These are phyloP conservation scores for Prunus yedoensis DNA, from an alignment of 331 rosid genomes.

Conservation along the genomic window DNA sequence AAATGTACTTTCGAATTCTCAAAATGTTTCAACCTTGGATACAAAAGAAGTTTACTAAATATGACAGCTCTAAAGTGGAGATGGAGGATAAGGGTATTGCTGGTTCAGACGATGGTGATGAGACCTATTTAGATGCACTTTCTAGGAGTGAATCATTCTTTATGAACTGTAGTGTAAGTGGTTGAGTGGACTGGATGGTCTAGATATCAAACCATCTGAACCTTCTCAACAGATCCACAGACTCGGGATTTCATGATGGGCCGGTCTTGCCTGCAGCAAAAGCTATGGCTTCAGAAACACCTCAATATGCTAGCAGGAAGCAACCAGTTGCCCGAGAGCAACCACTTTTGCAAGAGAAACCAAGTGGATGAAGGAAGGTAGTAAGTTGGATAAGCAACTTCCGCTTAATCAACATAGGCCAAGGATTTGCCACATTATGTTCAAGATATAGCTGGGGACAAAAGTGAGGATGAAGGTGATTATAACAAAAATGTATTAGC, in stretches of 20 bases:
- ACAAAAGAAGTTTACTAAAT: slow-evolving; percentile 18
- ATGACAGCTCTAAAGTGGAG: slow-evolving; percentile 33
- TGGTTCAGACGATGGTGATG: slow-evolving; percentile 60
- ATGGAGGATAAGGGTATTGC: slow-evolving; percentile 33
- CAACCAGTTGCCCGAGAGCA: slow-evolving; percentile 36
- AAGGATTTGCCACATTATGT: slow-evolving; percentile 31
- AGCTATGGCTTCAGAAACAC: slow-evolving; percentile 68
- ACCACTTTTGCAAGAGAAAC: slow-evolving; percentile 31
- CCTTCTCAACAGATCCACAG: slow-evolving; percentile 51
- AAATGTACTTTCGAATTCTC: slow-evolving; percentile 28
- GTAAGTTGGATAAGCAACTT: slow-evolving; percentile 22
- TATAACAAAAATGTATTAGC: slow-evolving; percentile 23
- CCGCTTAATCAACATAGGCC: slow-evolving; percentile 5
- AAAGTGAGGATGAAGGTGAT: slow-evolving; percentile 50
- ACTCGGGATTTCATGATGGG: slow-evolving; percentile 75
- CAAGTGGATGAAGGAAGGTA: slow-evolving; percentile 41
- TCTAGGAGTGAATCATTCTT: slow-evolving; percentile 74
- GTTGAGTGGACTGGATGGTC: slow-evolving; percentile 73
- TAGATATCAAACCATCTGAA: slow-evolving; percentile 38
- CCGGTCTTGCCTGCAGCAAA: slow-evolving; percentile 86
- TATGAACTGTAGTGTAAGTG: slow-evolving; percentile 67
- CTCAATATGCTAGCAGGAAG: slow-evolving; percentile 51
- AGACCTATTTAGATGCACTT: slow-evolving; percentile 65
- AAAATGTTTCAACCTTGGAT: slow-evolving; percentile 26
- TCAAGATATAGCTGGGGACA: slow-evolving; percentile 34